phyloP scores from a whole-genome alignment of 768 basidiomycete genomes.

The Inosperma sp. region DNA sequence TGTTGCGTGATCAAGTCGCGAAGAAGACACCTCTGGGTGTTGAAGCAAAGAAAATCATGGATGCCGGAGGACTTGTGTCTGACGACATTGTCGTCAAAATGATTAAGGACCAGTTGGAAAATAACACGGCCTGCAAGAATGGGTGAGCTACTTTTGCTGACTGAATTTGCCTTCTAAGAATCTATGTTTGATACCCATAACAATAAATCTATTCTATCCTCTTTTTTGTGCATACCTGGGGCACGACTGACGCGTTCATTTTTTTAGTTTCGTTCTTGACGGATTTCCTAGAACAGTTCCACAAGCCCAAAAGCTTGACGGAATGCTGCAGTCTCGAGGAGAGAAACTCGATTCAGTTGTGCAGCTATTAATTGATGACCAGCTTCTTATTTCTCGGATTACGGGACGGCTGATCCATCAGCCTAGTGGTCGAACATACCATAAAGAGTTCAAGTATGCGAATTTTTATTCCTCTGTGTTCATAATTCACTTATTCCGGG shows the following conservation, averaged over 20 bases:
- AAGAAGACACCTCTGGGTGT: conserved; percentile 83
- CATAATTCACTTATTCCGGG: conserved; percentile 11
- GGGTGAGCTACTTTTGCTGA: conserved; percentile 59
- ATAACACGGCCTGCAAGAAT: conserved; percentile 89
- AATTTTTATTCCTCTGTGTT: conserved; percentile 2
- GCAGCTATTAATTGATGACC: conserved; percentile 89
- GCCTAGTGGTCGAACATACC: conserved; percentile 86
- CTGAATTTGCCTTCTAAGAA: no score
- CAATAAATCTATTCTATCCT: no score
- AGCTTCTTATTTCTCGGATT: conserved; percentile 94
- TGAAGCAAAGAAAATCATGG: conserved; percentile 97
- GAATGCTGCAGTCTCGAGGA: conserved; percentile 76
- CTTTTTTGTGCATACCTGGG: no score
- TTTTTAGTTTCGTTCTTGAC: conserved; percentile 87
- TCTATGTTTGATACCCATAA: no score
- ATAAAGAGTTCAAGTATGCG: conserved; percentile 85
- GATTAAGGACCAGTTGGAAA: conserved; percentile 93
- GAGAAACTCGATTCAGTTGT: conserved; percentile 92
- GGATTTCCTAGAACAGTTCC: conserved; percentile 99
- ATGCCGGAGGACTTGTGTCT: conserved; percentile 87
- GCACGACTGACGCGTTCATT: background rate
- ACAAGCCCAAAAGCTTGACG: conserved; percentile 93
- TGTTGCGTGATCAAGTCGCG: conserved; percentile 92
- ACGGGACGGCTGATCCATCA: conserved; percentile 95
- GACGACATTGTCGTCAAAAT: conserved; percentile 98